These are phyloP conservation scores for Ceratobasidium sp. DNA, from an alignment of 1,284 basidiomycete genomes.

Conservation along the genomic window DNA sequence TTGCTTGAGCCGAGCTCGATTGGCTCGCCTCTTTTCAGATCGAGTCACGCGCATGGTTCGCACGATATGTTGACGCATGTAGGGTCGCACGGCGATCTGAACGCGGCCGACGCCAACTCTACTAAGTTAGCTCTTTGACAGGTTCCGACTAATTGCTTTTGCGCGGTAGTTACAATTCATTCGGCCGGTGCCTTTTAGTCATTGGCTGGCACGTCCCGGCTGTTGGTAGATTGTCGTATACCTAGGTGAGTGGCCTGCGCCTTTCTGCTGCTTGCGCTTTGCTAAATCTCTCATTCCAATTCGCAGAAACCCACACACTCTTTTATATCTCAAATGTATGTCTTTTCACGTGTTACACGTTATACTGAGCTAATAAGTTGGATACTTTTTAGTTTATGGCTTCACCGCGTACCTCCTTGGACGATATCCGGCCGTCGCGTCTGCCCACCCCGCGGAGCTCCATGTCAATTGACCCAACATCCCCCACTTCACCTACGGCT, in stretches of 20 bases:
- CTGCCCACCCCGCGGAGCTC: constrained; percentile 36
- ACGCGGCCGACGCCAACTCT: constrained; percentile 23
- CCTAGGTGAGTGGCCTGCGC: not conserved
- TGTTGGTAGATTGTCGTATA: not conserved
- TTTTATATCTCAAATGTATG: constrained; percentile 12
- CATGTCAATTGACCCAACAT: constrained; percentile 25
- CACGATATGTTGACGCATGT: constrained; percentile 27
- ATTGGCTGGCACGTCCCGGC: not conserved
- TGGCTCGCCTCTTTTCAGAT: not conserved
- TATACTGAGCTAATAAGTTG: not conserved
- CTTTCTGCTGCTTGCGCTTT: not conserved
- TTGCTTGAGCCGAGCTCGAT: too few species aligned
- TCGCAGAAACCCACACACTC: not conserved
- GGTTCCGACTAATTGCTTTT: not conserved
- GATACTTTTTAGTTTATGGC: constrained; percentile 5
- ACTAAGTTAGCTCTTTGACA: constrained; percentile 8
- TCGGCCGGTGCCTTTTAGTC: not conserved
- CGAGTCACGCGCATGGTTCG: constrained; percentile 14
- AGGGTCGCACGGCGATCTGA: constrained; percentile 18
- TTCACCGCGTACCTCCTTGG: constrained; percentile 12
- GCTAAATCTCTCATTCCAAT: not conserved
- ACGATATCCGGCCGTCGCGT: constrained; percentile 52
- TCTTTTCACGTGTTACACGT: not conserved
- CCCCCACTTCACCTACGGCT: constrained; percentile 16
- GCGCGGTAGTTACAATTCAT: not conserved